phyloP scores from a whole-genome alignment of 768 basidiomycete genomes.

The Inosperma sp. region DNA sequence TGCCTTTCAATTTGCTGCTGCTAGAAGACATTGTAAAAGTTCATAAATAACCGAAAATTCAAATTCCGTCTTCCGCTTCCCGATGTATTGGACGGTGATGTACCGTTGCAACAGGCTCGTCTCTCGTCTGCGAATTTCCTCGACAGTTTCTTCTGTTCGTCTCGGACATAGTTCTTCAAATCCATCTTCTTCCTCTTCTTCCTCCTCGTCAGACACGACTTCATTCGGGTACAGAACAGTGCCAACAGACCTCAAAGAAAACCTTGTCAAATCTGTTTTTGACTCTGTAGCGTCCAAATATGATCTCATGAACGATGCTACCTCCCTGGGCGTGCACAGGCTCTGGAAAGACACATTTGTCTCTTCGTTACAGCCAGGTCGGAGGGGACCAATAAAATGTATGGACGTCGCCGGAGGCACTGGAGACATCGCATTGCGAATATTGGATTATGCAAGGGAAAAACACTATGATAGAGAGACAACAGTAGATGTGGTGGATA shows the following conservation, averaged over 20 bases:
- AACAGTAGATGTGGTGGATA: conserved; percentile 85
- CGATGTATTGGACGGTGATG: conserved; percentile 19
- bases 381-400: conserved; percentile 68
- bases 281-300: conserved; percentile 93
- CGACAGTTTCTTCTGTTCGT: conserved; percentile 12
- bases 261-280: conserved; percentile 89
- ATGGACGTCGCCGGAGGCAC: conserved; percentile 98
- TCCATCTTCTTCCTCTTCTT: too few relatives aligned
- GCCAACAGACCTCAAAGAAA: conserved; percentile 82
- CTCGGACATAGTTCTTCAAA: conserved; percentile 21
- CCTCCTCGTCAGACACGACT: conserved; percentile 51
- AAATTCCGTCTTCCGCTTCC: conserved; percentile 2
- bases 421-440: conserved; percentile 92
- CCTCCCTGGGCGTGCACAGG: conserved; percentile 92
- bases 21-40: background rate
- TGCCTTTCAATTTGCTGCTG: conserved; percentile 36
- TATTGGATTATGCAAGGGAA: conserved; percentile 87
- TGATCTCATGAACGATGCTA: conserved; percentile 99
- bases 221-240: conserved; percentile 95
- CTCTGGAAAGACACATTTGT: conserved; percentile 96
- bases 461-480: conserved; percentile 88
- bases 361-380: conserved; percentile 67
- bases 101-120: conserved; percentile 20
- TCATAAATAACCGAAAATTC: background rate
- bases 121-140: conserved; percentile 17